Base-by-base conservation (phyloP, 129 eudicot genomes). In the Artemisia argyi region DNA sequence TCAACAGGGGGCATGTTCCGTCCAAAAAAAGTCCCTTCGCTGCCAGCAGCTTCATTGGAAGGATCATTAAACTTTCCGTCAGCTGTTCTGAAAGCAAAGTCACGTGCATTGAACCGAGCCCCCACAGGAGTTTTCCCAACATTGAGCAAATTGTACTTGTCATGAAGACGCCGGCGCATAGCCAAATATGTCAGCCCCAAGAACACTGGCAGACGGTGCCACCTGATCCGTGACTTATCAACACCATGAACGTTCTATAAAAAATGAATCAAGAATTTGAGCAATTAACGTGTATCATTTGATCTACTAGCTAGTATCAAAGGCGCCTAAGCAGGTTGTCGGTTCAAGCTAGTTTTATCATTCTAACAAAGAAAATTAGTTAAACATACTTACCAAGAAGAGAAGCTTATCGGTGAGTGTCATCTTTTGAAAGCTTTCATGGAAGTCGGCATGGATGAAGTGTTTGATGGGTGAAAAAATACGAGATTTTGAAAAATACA, bases 131-230 rank as follows among this genome's bases (percentile, higher is more conserved):
- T 65, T 73, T 30, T 79, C 16, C 89, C 92, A 30, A 84, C 87
- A 48, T 74, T 82, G 30, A 87, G n/a, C 81, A 87, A 59, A 68
- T 82, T 87, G 73, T 87, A 87, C 72, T 58, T 28, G 19, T 87
- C 78, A 68, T 87, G 85, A 77, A 87, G 87, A 60, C 65, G 86
- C 11, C 92, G 89, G 2, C 92, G 92, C 47, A 87, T 73, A n/a
- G 19, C 81, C 50, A 87, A 69, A 76, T 87, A 87, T 2, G 72
- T 1, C 30, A 87, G 63, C 11, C 89, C 92, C 80, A 87, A 66
- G 44, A 84, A 22, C 62, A 87, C 92, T 0, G 92, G 92, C 20
- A 87, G 56, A 13, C 85, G 76, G 69, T 87, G 89, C 92, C 92
- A 84, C 32, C 53, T 22, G 9, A 74, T 76, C 17, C 85, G 78